phyloP scores from a whole-genome alignment of 768 basidiomycete species.

The Boletus subparvulus region DNA sequence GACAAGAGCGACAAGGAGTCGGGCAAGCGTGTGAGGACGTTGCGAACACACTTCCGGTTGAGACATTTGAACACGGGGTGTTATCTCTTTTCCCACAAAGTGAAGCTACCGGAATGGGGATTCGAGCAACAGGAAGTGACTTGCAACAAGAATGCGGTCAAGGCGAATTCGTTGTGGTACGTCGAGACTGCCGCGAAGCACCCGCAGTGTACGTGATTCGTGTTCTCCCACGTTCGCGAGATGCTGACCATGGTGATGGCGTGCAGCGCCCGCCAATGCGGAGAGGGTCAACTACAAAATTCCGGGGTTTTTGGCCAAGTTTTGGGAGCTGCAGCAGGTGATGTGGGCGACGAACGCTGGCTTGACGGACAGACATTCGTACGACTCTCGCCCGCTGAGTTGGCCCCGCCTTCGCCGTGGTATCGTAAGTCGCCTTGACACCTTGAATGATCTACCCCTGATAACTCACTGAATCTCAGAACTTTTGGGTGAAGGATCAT shows the following conservation, averaged over 20 bases:
- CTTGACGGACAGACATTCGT: slow-evolving; percentile 90
- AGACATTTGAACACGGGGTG: slow-evolving; percentile 87
- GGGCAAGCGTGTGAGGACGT: slow-evolving; percentile 67
- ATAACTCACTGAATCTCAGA: slow-evolving; percentile 45
- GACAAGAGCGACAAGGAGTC: slow-evolving; percentile 65
- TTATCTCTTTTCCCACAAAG: slow-evolving; percentile 97
- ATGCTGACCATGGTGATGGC: not conserved
- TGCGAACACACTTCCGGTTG: slow-evolving; percentile 80
- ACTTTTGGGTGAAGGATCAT: slow-evolving; percentile 98
- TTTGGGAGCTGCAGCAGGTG: slow-evolving; percentile 86
- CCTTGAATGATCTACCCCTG: not conserved
- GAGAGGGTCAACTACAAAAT: slow-evolving; percentile 85
- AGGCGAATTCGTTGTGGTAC: slow-evolving; percentile 89
- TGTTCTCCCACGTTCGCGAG: not conserved
- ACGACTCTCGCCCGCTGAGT: slow-evolving; percentile 86
- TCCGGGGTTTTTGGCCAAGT: slow-evolving; percentile 90
- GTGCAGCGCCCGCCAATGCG: slow-evolving; percentile 66
- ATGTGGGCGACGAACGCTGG: slow-evolving; percentile 99
- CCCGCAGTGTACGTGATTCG: slow-evolving; percentile 54
- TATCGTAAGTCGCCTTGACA: slow-evolving; percentile 61
- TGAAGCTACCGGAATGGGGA: slow-evolving; percentile 97
- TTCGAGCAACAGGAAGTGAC: slow-evolving; percentile 99
- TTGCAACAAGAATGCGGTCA: slow-evolving; percentile 96
- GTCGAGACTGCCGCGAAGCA: slow-evolving; percentile 80
- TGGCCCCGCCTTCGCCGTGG: slow-evolving; percentile 94